These are phyloP conservation scores for Teunomyces stri DNA, from an alignment of 805 yeast genomes.

Conservation along the genomic window DNA sequence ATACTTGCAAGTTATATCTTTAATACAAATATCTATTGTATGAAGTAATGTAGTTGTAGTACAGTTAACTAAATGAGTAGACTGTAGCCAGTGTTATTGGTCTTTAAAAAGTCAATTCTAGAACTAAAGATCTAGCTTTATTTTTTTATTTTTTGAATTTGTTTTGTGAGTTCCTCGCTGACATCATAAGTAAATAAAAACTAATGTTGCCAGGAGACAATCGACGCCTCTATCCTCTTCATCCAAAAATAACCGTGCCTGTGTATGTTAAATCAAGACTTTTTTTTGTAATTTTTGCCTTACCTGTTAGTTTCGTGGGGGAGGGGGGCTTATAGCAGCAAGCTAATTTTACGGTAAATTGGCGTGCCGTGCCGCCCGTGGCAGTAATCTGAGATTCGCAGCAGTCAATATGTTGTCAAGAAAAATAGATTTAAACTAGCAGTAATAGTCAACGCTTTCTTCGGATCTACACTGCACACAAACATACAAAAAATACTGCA, in stretches of 20 bases:
- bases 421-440: neutral
- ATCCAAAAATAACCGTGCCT: too few relatives aligned
- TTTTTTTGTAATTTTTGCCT: too few relatives aligned
- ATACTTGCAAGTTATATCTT: too few relatives aligned
- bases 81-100: neutral
- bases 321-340: too few relatives aligned
- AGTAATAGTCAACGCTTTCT: slow-evolving; percentile 1
- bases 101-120: neutral
- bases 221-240: neutral
- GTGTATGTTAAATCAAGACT: too few relatives aligned
- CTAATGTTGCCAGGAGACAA: neutral
- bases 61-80: too few relatives aligned
- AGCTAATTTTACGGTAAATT: too few relatives aligned
- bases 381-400: too few relatives aligned
- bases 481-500: neutral
- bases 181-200: neutral
- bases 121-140: neutral
- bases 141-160: neutral
- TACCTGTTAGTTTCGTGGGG: too few relatives aligned
- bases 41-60: too few relatives aligned
- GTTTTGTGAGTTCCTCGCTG: neutral
- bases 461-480: slow-evolving; percentile 2
- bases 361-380: too few relatives aligned
- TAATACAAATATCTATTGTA: too few relatives aligned
- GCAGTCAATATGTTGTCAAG: neutral